Evolutionary conservation across 345 rosid genomes (phyloP).

Genomic region (Erucastrum elatum): DNA sequence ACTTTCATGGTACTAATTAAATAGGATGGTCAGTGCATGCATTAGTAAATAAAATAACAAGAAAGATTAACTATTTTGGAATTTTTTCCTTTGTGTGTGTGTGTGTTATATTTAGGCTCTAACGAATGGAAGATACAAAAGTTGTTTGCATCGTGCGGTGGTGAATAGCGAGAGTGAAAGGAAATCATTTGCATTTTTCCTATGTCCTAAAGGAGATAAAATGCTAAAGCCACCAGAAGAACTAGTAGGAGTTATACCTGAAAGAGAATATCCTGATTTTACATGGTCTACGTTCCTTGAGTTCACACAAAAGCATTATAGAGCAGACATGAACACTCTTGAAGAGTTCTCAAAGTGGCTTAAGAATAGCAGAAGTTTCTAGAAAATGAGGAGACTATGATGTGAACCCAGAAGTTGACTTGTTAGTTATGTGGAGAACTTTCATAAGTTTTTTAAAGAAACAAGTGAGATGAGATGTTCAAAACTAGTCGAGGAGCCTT

Average conservation of each 20-base stretch:
- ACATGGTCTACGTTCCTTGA: slow-evolving; percentile 69
- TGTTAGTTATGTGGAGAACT: neutral
- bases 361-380: slow-evolving; percentile 28
- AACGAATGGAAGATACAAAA: slow-evolving; percentile 51
- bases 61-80: neutral
- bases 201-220: slow-evolving; percentile 62
- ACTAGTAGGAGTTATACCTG: slow-evolving; percentile 29
- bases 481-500: slow-evolving; percentile 1
- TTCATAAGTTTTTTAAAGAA: neutral
- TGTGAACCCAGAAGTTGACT: slow-evolving; percentile 26
- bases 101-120: slow-evolving; percentile 28
- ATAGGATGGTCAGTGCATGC: slow-evolving; percentile 7
- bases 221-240: slow-evolving; percentile 67
- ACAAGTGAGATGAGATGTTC: neutral
- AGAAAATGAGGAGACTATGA: slow-evolving; percentile 21
- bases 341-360: slow-evolving; percentile 36
- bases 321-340: slow-evolving; percentile 37
- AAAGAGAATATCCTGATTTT: slow-evolving; percentile 66
- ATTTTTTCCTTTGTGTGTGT: neutral
- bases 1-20: slow-evolving; percentile 64
- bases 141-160: slow-evolving; percentile 65
- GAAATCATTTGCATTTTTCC: slow-evolving; percentile 59
- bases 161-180: slow-evolving; percentile 58
- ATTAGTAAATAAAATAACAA: slow-evolving; percentile 1
- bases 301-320: slow-evolving; percentile 49